phyloP scores from a whole-genome alignment of 805 yeast genomes.

The Kluyveromyces siamensis region DNA sequence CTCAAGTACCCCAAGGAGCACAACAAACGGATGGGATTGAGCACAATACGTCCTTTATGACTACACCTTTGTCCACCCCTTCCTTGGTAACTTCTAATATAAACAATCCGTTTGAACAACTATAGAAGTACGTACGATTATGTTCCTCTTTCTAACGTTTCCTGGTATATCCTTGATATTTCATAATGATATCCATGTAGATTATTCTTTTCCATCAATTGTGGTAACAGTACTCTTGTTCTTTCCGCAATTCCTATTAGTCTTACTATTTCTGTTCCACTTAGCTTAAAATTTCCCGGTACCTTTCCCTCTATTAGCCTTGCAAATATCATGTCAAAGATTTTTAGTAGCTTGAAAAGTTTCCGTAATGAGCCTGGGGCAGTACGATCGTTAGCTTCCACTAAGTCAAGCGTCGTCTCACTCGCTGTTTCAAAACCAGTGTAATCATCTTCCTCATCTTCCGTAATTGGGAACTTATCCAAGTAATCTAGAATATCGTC shows the following conservation, averaged over 20 bases:
- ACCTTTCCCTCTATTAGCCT: conserved; percentile 30
- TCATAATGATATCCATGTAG: conserved; percentile 38
- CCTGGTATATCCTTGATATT: conserved; percentile 36
- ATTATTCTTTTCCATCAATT: conserved; percentile 25
- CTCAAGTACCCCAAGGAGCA: background rate
- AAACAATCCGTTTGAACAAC: conserved; percentile 9
- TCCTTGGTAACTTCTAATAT: conserved; percentile 7
- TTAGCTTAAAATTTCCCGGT: conserved; percentile 30
- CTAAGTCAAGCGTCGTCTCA: background rate
- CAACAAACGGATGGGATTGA: conserved; percentile 1
- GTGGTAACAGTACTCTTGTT: conserved; percentile 36
- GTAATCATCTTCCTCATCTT: conserved; percentile 13
- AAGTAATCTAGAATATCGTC: conserved; percentile 61
- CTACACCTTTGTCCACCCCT: conserved; percentile 9
- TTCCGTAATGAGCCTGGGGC: conserved; percentile 17
- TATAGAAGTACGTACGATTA: background rate
- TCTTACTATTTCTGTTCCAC: conserved; percentile 43
- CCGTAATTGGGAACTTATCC: conserved; percentile 31
- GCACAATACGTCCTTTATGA: background rate
- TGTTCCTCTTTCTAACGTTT: conserved; percentile 32
- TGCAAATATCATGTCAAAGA: conserved; percentile 35
- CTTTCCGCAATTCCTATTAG: conserved; percentile 45
- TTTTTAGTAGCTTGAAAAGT: conserved; percentile 31
- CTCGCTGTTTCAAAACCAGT: background rate
- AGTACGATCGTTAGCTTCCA: background rate